Evolutionary conservation across 2,329 filamentous ascomycete genomes (phyloP).

Genomic region (Penicillium fuscoglaucum): DNA sequence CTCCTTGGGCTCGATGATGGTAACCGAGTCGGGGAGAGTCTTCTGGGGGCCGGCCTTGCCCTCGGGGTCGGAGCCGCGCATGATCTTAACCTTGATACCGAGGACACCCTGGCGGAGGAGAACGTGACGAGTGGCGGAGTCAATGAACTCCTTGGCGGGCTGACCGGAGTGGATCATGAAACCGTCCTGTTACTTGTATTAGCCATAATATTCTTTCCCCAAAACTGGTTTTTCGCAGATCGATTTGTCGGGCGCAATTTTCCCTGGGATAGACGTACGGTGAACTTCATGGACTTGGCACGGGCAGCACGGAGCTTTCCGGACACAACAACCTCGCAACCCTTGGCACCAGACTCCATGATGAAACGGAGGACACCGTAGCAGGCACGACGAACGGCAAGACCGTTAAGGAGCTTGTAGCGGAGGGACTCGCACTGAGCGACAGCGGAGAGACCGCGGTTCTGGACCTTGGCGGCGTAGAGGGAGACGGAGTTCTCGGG

Average conservation of each 20-base stretch:
- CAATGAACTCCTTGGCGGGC: slow-evolving; percentile 99
- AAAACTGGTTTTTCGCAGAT: neutral
- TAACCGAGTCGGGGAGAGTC: slow-evolving; percentile 96
- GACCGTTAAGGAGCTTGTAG: slow-evolving; percentile 99
- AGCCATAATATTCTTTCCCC: slow-evolving; percentile 1
- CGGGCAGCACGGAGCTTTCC: slow-evolving; percentile 98
- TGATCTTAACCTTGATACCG: slow-evolving; percentile 99
- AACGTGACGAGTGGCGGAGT: slow-evolving; percentile 97
- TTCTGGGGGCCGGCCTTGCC: slow-evolving; percentile 98
- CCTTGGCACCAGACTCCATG: slow-evolving; percentile 99
- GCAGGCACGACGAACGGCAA: slow-evolving; percentile 97
- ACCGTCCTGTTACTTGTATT: slow-evolving; percentile 62
- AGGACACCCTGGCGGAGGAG: slow-evolving; percentile 99
- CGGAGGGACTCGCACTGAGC: slow-evolving; percentile 99
- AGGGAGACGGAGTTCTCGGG: slow-evolving; percentile 99
- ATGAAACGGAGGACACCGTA: slow-evolving; percentile 99
- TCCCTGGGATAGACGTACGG: slow-evolving; percentile 57
- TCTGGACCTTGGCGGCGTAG: slow-evolving; percentile 99
- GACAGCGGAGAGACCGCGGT: slow-evolving; percentile 98
- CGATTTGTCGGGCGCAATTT: neutral
- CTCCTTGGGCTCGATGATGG: slow-evolving; percentile 99
- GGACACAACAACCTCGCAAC: slow-evolving; percentile 98
- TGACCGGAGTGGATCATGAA: slow-evolving; percentile 99
- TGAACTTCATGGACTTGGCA: slow-evolving; percentile 99
- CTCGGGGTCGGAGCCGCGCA: slow-evolving; percentile 98